phyloP scores from a whole-genome alignment of 139 green algal genomes.

The Haematococcus lacustris region DNA sequence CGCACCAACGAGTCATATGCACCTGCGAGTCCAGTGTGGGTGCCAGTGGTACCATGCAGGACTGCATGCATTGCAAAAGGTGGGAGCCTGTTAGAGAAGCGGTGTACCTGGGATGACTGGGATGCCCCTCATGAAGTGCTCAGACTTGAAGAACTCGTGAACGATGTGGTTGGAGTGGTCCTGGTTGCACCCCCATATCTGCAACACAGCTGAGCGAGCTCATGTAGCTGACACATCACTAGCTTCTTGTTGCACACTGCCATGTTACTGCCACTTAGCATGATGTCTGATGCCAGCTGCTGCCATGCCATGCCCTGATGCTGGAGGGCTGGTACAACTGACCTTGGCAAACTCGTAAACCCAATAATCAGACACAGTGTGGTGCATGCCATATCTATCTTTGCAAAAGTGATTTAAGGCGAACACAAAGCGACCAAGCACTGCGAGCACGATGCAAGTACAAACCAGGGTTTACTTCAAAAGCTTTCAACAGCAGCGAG shows the following conservation, averaged over 20 bases:
- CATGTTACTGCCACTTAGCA: too few species aligned
- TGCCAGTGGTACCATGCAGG: too few species aligned
- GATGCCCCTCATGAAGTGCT: constrained; percentile 83
- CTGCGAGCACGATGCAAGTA: constrained; percentile 28
- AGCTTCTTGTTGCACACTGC: too few species aligned
- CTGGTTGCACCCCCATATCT: constrained; percentile 84
- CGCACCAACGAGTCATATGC: constrained; percentile 62
- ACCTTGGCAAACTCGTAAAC: constrained; percentile 90
- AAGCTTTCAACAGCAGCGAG: background rate
- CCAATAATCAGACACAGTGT: constrained; percentile 70
- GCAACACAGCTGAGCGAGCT: too few species aligned
- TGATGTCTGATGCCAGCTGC: too few species aligned
- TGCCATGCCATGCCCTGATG: too few species aligned
- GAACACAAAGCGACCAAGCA: constrained; percentile 79
- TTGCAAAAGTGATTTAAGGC: constrained; percentile 75
- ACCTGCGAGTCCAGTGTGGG: constrained; percentile 30
- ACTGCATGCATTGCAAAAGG: background rate
- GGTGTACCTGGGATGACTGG: constrained; percentile 72
- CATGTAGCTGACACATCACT: too few species aligned
- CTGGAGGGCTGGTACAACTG: background rate
- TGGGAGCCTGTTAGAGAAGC: background rate
- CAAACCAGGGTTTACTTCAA: background rate
- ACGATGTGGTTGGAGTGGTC: constrained; percentile 80
- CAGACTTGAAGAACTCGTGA: constrained; percentile 88
- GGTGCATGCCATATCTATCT: constrained; percentile 68